Conservation (phyloP, 768 basidiomycete genomes). For the Mycena sanguinolenta region DNA sequence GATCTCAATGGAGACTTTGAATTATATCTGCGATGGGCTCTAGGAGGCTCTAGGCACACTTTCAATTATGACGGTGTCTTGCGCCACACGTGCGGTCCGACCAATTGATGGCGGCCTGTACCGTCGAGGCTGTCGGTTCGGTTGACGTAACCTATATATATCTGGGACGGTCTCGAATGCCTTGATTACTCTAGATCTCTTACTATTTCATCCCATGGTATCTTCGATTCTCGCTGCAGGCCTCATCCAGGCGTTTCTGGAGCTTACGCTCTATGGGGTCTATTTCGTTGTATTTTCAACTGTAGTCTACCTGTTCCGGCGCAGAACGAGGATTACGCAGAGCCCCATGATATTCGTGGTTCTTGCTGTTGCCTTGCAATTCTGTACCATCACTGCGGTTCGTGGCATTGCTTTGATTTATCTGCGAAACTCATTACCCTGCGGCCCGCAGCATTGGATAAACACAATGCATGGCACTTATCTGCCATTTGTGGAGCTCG, state of each 20-base stretch:
- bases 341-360: constrained; percentile 6
- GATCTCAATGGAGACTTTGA: no score
- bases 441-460: constrained; percentile 7
- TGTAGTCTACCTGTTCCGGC: constrained; percentile 8
- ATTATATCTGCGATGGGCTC: no score
- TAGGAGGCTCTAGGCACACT: no score
- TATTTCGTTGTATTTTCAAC: constrained; percentile 4
- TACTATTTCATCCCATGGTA: not conserved
- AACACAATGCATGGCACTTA: constrained; percentile 3
- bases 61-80: no score
- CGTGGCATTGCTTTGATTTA: not conserved
- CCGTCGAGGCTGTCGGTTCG: no score
- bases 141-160: no score
- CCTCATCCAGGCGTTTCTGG: constrained; percentile 7
- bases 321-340: constrained; percentile 1
- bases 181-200: no score
- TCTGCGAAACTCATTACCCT: constrained; percentile 2
- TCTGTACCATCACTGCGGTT: constrained; percentile 1
- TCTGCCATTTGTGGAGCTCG: constrained; percentile 1
- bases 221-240: not conserved
- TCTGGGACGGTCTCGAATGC: no score
- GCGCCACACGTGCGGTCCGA: no score
- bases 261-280: not conserved
- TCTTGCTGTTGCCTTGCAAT: not conserved
- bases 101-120: no score